These are phyloP conservation scores for Dispira simplex DNA, from an alignment of 192 early-diverging fungal genomes.

Conservation along the genomic window DNA sequence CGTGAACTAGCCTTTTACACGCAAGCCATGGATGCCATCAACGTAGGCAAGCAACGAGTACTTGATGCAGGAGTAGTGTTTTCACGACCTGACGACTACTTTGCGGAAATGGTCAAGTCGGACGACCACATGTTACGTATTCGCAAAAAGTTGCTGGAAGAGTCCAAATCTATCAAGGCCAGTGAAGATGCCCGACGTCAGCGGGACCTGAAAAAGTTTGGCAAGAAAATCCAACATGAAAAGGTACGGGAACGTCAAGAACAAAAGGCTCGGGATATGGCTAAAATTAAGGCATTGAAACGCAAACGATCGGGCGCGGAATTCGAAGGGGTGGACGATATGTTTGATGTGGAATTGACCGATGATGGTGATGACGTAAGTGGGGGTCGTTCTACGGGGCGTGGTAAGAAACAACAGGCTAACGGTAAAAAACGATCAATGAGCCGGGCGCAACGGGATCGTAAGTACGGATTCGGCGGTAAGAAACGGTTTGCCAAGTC, in stretches of 20 bases:
- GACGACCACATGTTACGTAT: slow-evolving; percentile 91
- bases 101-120: slow-evolving; percentile 96
- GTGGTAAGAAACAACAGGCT: too few species aligned
- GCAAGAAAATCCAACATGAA: slow-evolving; percentile 91
- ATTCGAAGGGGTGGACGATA: slow-evolving; percentile 14
- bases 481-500: slow-evolving; percentile 61
- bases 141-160: slow-evolving; percentile 71
- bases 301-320: slow-evolving; percentile 49
- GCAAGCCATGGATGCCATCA: slow-evolving; percentile 71
- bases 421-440: background rate
- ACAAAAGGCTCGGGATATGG: slow-evolving; percentile 73
- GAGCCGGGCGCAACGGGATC: slow-evolving; percentile 23
- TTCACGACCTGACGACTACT: slow-evolving; percentile 84
- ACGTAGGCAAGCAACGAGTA: slow-evolving; percentile 42
- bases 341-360: slow-evolving; percentile 22
- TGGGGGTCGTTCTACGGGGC: background rate
- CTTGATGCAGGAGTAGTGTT: slow-evolving; percentile 54
- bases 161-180: slow-evolving; percentile 60
- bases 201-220: slow-evolving; percentile 90
- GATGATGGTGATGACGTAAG: background rate
- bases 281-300: slow-evolving; percentile 82
- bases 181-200: slow-evolving; percentile 73
- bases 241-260: slow-evolving; percentile 79
- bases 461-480: slow-evolving; percentile 87
- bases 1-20: slow-evolving; percentile 90